A percentile compares a stretch with the other conserved stretches of the same genome.
These are phyloP conservation scores for Geranomyces michiganensis DNA, from an alignment of 192 early-diverging fungal genomes.

Conservation along the genomic window DNA sequence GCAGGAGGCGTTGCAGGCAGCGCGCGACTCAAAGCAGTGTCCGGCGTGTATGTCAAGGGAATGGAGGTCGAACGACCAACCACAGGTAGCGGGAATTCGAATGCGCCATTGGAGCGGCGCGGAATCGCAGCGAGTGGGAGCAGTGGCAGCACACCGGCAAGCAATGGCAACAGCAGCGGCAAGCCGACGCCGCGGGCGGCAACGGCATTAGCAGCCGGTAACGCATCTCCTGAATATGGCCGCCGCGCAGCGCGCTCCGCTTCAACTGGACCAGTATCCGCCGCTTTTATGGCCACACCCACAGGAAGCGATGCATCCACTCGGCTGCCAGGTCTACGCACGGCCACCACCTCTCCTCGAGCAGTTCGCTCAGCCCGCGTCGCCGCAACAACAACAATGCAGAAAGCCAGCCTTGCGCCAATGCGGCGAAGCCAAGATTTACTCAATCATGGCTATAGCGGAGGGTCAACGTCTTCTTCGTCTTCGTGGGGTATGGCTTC, in stretches of 20 bases:
- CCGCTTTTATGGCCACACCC: not conserved
- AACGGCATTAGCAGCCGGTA: not conserved
- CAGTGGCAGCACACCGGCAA: too few species aligned
- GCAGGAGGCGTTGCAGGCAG: not conserved
- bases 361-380: not conserved
- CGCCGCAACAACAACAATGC: not conserved
- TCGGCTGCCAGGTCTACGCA: not conserved
- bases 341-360: not conserved
- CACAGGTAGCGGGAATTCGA: not conserved
- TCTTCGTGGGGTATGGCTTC: not conserved
- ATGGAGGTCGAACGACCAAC: not conserved
- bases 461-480: not conserved
- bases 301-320: not conserved
- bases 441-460: not conserved
- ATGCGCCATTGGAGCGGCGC: too few species aligned
- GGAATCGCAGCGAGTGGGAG: too few species aligned
- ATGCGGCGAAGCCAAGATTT: constrained; percentile 12
- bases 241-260: not conserved
- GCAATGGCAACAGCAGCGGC: not conserved
- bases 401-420: not conserved
- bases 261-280: not conserved
- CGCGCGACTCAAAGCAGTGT: not conserved
- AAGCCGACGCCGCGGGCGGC: constrained; percentile 2
- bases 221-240: not conserved
- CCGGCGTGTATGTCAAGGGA: not conserved